These are phyloP conservation scores for Puya raimondii DNA, from an alignment of 176 grass and related monocot species.

Conservation along the genomic window DNA sequence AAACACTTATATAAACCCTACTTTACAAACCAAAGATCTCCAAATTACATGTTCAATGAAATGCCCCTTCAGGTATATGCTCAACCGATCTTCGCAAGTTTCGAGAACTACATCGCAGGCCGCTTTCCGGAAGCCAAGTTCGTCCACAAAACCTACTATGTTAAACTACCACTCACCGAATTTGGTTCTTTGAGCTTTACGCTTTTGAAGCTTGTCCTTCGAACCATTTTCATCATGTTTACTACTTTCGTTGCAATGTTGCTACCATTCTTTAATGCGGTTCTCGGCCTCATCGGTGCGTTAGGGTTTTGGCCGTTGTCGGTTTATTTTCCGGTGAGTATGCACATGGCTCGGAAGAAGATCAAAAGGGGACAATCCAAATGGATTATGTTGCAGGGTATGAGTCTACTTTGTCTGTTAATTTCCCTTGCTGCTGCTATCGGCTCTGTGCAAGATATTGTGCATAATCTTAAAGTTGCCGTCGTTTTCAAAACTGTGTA, in stretches of 20 bases:
- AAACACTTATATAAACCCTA: too few species aligned
- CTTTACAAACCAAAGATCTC: too few species aligned
- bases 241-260: constrained; percentile 82
- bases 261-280: constrained; percentile 87
- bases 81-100: constrained; percentile 80
- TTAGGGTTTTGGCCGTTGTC: constrained; percentile 93
- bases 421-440: constrained; percentile 74
- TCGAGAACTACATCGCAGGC: constrained; percentile 56
- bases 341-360: constrained; percentile 62
- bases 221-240: constrained; percentile 83
- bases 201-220: constrained; percentile 62
- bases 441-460: constrained; percentile 87
- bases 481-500: constrained; percentile 49
- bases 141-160: constrained; percentile 70
- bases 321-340: constrained; percentile 90
- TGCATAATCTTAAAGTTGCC: constrained; percentile 72
- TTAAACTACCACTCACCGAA: constrained; percentile 29
- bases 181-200: constrained; percentile 34
- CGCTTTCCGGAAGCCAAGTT: constrained; percentile 81
- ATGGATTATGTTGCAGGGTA: constrained; percentile 71
- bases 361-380: constrained; percentile 41
- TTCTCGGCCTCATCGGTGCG: constrained; percentile 84
- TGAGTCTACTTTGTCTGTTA: constrained; percentile 77
- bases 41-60: too few species aligned
- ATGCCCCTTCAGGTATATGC: constrained; percentile 51